These are phyloP conservation scores for Talaromyces funiculosus DNA, from an alignment of 2,329 filamentous ascomycete species.

Conservation along the genomic window DNA sequence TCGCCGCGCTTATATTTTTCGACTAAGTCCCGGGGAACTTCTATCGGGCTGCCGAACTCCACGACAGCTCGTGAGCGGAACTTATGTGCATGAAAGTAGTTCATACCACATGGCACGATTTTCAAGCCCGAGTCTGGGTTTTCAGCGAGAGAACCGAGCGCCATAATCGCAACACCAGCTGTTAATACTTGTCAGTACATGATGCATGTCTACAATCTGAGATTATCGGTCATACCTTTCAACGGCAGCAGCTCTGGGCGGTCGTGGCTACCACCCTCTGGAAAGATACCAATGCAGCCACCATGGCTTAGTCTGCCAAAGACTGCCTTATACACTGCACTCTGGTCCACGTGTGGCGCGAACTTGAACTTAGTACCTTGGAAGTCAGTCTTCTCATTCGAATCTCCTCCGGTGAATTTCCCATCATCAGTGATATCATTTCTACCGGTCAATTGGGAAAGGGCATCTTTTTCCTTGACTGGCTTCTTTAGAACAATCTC, in stretches of 20 bases:
- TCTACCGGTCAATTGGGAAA: constrained; percentile 76
- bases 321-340: constrained; percentile 86
- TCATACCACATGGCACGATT: constrained; percentile 97
- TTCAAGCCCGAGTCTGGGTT: constrained; percentile 83
- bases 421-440: constrained; percentile 65
- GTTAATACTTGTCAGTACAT: constrained; percentile 2
- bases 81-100: constrained; percentile 98
- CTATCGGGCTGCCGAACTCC: constrained; percentile 86
- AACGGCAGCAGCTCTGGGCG: constrained; percentile 84
- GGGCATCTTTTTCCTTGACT: constrained; percentile 69
- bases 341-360: constrained; percentile 90
- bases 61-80: constrained; percentile 94
- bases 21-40: constrained; percentile 75
- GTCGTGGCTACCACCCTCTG: constrained; percentile 93
- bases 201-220: background rate
- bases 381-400: constrained; percentile 55
- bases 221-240: constrained; percentile 51
- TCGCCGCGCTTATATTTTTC: constrained; percentile 78
- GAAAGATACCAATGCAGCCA: constrained; percentile 93
- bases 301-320: constrained; percentile 75
- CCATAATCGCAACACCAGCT: constrained; percentile 97
- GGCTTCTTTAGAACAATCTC: constrained; percentile 82
- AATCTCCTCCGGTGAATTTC: constrained; percentile 52
- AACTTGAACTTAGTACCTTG: constrained; percentile 77
- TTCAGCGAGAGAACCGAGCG: constrained; percentile 78